A percentile compares a stretch with the other conserved stretches of the same genome.
Conservation (phyloP, 164 flowering plant genomes). For the Brasenia schreberi region DNA sequence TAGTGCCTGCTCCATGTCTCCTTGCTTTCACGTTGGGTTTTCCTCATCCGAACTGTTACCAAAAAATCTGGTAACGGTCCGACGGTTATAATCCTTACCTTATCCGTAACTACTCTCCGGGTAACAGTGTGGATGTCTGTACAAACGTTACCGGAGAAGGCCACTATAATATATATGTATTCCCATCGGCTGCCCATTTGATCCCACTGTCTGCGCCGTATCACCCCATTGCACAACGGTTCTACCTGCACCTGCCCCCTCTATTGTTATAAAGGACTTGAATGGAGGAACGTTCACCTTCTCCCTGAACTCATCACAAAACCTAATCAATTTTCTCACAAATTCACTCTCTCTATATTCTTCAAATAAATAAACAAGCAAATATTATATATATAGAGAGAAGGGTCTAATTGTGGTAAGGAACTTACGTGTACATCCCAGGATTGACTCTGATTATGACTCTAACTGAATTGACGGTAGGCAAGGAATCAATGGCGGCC, state of each 20-base stretch:
- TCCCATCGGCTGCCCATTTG: slow-evolving; percentile 66
- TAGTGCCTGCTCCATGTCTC: too few species aligned
- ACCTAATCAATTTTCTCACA: background rate
- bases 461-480: slow-evolving; percentile 66
- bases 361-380: too few species aligned
- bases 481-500: slow-evolving; percentile 87
- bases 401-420: background rate
- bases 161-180: too few species aligned
- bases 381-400: too few species aligned
- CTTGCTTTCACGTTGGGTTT: too few species aligned
- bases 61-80: too few species aligned
- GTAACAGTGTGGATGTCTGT: too few species aligned
- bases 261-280: slow-evolving; percentile 69
- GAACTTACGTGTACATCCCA: slow-evolving; percentile 80
- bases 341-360: too few species aligned
- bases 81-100: too few species aligned
- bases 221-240: slow-evolving; percentile 94
- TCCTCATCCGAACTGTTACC: too few species aligned
- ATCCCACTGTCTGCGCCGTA: slow-evolving; percentile 69
- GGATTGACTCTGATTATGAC: slow-evolving; percentile 82
- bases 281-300: slow-evolving; percentile 70
- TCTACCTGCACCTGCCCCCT: slow-evolving; percentile 94
- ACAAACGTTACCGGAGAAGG: too few species aligned
- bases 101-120: too few species aligned
- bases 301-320: slow-evolving; percentile 39